These are phyloP conservation scores for Santalum album DNA, from an alignment of 164 flowering plant species.

Conservation along the genomic window DNA sequence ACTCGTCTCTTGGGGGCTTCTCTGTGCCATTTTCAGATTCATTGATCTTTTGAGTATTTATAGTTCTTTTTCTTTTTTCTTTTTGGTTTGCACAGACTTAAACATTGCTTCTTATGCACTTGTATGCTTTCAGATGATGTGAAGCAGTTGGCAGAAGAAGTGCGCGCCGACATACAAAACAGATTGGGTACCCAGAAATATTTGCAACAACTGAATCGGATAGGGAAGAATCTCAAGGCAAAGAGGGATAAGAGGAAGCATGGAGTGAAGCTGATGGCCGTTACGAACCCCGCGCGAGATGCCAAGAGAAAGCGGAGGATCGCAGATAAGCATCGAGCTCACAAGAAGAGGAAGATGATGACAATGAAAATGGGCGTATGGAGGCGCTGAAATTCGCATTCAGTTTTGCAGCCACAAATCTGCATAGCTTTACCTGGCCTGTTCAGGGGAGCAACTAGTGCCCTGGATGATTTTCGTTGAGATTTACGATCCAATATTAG, in stretches of 20 bases:
- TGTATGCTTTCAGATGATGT: slow-evolving; percentile 46
- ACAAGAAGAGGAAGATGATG: slow-evolving; percentile 82
- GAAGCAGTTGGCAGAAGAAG: slow-evolving; percentile 68
- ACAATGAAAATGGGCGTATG: slow-evolving; percentile 59
- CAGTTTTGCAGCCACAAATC: too few species aligned
- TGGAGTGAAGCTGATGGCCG: slow-evolving; percentile 67
- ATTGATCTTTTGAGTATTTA: too few species aligned
- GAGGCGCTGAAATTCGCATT: slow-evolving; percentile 21
- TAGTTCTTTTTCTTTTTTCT: not conserved
- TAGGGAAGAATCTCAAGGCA: slow-evolving; percentile 51
- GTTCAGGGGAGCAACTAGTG: too few species aligned
- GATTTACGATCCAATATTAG: too few species aligned
- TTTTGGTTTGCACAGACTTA: not conserved
- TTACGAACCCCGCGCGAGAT: slow-evolving; percentile 62
- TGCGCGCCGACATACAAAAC: slow-evolving; percentile 29
- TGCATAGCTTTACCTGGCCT: too few species aligned
- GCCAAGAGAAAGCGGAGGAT: slow-evolving; percentile 77
- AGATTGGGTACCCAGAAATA: slow-evolving; percentile 43
- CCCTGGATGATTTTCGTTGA: too few species aligned
- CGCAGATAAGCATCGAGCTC: slow-evolving; percentile 53
- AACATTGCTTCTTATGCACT: not conserved
- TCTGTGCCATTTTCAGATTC: too few species aligned
- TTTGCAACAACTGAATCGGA: slow-evolving; percentile 38
- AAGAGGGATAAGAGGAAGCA: slow-evolving; percentile 77
- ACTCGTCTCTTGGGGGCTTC: too few species aligned